Conservation (phyloP, 1,139 yeast species). For the Kodamaea plutei region DNA sequence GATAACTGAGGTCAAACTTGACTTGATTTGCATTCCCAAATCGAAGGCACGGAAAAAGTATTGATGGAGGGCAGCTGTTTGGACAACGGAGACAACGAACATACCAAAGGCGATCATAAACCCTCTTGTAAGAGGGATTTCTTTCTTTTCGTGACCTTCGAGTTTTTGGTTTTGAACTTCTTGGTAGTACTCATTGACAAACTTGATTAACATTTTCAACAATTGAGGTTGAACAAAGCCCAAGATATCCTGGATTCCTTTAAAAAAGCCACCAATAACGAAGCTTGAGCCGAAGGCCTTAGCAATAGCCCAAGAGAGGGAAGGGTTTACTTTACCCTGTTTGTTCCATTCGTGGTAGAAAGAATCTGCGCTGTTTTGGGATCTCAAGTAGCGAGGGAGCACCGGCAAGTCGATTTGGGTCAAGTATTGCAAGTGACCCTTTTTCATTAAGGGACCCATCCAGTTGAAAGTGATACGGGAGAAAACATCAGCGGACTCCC, state of each 20-base stretch:
- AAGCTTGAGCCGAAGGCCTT: constrained; percentile 71
- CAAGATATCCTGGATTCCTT: constrained; percentile 70
- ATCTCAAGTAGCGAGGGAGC: constrained; percentile 62
- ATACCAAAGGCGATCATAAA: constrained; percentile 76
- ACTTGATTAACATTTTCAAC: constrained; percentile 66
- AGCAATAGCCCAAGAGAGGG: constrained; percentile 59
- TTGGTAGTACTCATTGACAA: constrained; percentile 66
- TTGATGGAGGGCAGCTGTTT: constrained; percentile 86
- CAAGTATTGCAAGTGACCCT: constrained; percentile 72
- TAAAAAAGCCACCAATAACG: constrained; percentile 71
- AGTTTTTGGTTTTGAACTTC: constrained; percentile 2
- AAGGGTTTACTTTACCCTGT: constrained; percentile 42
- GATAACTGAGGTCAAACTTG: constrained; percentile 73
- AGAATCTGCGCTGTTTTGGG: constrained; percentile 44
- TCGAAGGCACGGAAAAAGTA: constrained; percentile 88
- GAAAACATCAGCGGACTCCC: constrained; percentile 78
- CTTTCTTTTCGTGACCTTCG: constrained; percentile 31
- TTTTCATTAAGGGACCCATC: constrained; percentile 89
- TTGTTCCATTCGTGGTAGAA: constrained; percentile 62
- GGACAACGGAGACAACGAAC: constrained; percentile 79
- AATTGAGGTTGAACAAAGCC: constrained; percentile 91
- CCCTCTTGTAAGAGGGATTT: constrained; percentile 70
- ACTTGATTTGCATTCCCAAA: constrained; percentile 83
- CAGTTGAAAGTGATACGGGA: constrained; percentile 79
- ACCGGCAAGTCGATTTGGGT: constrained; percentile 78